phyloP scores from a whole-genome alignment of 2,329 filamentous ascomycete species.

The Ophiobolus disseminans region DNA sequence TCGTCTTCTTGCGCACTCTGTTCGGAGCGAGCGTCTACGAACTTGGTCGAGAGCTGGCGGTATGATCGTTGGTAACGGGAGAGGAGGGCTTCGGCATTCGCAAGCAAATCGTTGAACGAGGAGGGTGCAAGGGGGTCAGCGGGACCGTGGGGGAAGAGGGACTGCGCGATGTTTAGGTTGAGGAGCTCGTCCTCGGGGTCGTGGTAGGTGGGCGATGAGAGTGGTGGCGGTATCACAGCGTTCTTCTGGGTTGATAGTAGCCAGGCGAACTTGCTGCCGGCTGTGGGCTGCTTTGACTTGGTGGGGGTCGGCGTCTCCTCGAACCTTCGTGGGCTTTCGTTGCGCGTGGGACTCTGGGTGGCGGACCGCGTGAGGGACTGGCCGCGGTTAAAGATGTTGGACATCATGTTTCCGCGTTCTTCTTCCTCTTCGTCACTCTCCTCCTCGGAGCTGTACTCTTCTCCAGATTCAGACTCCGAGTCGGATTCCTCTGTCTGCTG shows the following conservation, averaged over 20 bases:
- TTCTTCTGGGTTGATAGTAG: constrained; percentile 47
- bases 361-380: constrained; percentile 35
- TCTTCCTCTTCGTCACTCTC: constrained; percentile 20
- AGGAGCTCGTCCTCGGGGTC: constrained; percentile 58
- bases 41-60: constrained; percentile 49
- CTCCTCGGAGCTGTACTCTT: constrained; percentile 32
- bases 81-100: constrained; percentile 63
- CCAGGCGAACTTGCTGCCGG: constrained; percentile 46
- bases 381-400: constrained; percentile 42
- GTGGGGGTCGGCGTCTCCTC: constrained; percentile 22
- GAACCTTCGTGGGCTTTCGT: constrained; percentile 27
- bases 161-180: constrained; percentile 60
- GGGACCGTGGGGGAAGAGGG: constrained; percentile 62
- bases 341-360: no score
- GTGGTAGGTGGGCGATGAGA: constrained; percentile 42
- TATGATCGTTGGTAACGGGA: constrained; percentile 64
- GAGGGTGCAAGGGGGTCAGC: constrained; percentile 59
- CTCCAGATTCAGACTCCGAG: constrained; percentile 30
- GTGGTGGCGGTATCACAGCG: constrained; percentile 31
- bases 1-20: constrained; percentile 67
- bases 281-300: constrained; percentile 31
- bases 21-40: constrained; percentile 61
- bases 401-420: constrained; percentile 40
- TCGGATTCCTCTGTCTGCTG: constrained; percentile 39
- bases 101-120: constrained; percentile 63